These are phyloP conservation scores for Wickerhamomyces pijperi DNA, from an alignment of 805 yeast species.

Conservation along the genomic window DNA sequence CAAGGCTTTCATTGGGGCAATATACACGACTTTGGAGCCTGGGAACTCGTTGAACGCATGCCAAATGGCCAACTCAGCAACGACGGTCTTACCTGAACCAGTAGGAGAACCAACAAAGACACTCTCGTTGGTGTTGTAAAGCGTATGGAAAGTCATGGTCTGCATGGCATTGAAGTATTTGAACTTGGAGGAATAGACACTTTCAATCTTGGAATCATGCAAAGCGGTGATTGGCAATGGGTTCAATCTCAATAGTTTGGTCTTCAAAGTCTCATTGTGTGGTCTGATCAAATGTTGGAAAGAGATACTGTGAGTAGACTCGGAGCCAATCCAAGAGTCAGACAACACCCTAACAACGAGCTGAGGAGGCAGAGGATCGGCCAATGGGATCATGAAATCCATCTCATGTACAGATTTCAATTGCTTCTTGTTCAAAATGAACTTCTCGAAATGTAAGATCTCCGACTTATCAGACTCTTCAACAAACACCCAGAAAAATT, in stretches of 20 bases:
- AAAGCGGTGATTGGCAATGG: constrained; percentile 82
- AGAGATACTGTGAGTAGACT: constrained; percentile 62
- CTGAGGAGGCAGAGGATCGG: constrained; percentile 87
- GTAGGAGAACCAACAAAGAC: constrained; percentile 96
- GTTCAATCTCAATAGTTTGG: constrained; percentile 66
- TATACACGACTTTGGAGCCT: constrained; percentile 81
- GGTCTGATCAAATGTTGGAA: constrained; percentile 89
- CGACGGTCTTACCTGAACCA: constrained; percentile 96
- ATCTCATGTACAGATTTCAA: constrained; percentile 49
- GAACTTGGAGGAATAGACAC: constrained; percentile 57
- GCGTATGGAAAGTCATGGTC: constrained; percentile 87
- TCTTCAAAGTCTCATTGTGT: constrained; percentile 73
- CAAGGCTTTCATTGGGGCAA: constrained; percentile 87
- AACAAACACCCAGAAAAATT: constrained; percentile 85
- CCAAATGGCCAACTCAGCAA: constrained; percentile 96
- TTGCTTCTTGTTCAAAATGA: constrained; percentile 53
- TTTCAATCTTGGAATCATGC: constrained; percentile 54
- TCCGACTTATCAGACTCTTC: constrained; percentile 71
- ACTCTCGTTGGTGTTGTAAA: constrained; percentile 69
- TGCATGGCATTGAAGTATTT: constrained; percentile 96
- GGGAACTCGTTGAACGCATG: constrained; percentile 83
- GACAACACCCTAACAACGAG: constrained; percentile 69
- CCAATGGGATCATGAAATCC: constrained; percentile 86
- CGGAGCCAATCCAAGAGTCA: constrained; percentile 86
- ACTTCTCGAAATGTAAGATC: constrained; percentile 73